phyloP scores from a whole-genome alignment of 495 filamentous ascomycete genomes.

The Evansstolkia leycettana region DNA sequence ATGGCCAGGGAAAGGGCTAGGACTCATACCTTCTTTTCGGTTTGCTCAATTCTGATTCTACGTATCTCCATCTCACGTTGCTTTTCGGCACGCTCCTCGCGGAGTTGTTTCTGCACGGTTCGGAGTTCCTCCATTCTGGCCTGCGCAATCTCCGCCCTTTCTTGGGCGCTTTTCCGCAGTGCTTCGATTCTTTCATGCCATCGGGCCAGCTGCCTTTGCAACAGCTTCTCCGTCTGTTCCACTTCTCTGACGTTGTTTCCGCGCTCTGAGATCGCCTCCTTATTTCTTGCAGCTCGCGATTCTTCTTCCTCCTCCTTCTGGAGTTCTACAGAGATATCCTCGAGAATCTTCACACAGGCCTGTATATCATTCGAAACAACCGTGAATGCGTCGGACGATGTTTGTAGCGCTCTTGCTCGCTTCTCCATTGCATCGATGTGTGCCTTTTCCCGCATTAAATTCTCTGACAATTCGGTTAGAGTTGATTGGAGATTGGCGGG shows the following conservation, averaged over 20 bases:
- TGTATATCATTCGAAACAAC: slow-evolving; percentile 74
- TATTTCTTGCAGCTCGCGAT: slow-evolving; percentile 60
- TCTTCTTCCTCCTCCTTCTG: slow-evolving; percentile 84
- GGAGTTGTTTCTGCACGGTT: slow-evolving; percentile 64
- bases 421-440: slow-evolving; percentile 81
- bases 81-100: slow-evolving; percentile 74
- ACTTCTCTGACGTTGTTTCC: slow-evolving; percentile 84
- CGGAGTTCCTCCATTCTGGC: slow-evolving; percentile 84
- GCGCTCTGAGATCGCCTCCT: slow-evolving; percentile 75
- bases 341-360: slow-evolving; percentile 74
- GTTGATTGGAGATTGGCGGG: slow-evolving; percentile 69
- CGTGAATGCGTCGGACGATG: slow-evolving; percentile 75
- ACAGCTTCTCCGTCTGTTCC: slow-evolving; percentile 69
- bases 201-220: slow-evolving; percentile 72
- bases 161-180: slow-evolving; percentile 60
- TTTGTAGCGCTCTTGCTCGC: slow-evolving; percentile 78
- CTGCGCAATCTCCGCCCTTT: slow-evolving; percentile 68
- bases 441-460: slow-evolving; percentile 59
- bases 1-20: background rate
- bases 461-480: slow-evolving; percentile 70
- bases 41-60: slow-evolving; percentile 88
- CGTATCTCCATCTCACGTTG: slow-evolving; percentile 82
- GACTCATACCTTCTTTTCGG: slow-evolving; percentile 82
- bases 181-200: slow-evolving; percentile 78
- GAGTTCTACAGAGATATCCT: slow-evolving; percentile 73